Evolutionary conservation across 2,329 filamentous ascomycete species (phyloP).

Genomic region (Boeremia lycopersici): DNA sequence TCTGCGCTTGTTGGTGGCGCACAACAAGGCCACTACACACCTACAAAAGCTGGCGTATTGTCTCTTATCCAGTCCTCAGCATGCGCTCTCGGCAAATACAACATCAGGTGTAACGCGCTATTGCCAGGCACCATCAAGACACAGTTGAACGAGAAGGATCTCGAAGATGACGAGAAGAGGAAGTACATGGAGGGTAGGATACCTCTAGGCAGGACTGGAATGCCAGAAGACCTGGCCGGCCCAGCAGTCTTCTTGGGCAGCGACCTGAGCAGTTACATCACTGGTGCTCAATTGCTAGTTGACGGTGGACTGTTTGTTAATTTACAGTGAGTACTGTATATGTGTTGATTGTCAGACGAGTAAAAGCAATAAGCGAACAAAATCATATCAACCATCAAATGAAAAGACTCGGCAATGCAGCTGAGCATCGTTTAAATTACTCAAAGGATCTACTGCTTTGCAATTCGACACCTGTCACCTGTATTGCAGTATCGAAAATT

Average conservation of each 20-base stretch:
- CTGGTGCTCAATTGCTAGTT: conserved; percentile 80
- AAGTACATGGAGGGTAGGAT: conserved; percentile 82
- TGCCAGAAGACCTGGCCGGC: conserved; percentile 73
- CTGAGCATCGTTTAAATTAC: no score
- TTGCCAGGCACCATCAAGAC: conserved; percentile 84
- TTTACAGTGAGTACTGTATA: conserved; percentile 50
- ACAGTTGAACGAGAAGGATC: conserved; percentile 82
- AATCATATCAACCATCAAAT: no score
- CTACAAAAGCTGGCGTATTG: conserved; percentile 79
- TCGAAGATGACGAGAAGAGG: conserved; percentile 74
- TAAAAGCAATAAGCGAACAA: neutral
- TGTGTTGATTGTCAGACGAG: neutral
- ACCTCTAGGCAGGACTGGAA: conserved; percentile 62
- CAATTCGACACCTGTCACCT: no score
- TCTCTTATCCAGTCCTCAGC: conserved; percentile 84
- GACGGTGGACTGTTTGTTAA: conserved; percentile 92
- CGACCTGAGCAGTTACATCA: conserved; percentile 65
- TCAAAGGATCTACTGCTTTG: no score
- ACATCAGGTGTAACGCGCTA: conserved; percentile 82
- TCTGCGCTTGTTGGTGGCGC: conserved; percentile 79
- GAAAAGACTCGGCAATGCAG: no score
- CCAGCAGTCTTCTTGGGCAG: conserved; percentile 85
- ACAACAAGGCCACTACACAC: conserved; percentile 83
- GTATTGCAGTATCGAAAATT: no score
- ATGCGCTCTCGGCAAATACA: conserved; percentile 75